phyloP scores from a whole-genome alignment of 2,329 filamentous ascomycete genomes.

The Fusarium sp. region DNA sequence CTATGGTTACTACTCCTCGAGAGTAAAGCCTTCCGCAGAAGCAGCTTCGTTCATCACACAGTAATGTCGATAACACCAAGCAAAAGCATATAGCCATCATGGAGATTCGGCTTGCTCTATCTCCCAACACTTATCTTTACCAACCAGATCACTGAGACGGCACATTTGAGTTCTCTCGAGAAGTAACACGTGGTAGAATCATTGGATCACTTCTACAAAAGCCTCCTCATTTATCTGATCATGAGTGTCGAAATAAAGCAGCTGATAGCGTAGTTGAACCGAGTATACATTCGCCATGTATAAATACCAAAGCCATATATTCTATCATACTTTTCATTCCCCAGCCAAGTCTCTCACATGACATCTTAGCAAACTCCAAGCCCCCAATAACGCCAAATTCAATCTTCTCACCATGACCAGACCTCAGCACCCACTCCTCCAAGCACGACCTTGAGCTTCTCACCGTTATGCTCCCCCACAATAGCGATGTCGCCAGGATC shows the following conservation, averaged over 20 bases:
- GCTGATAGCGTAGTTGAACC: background rate
- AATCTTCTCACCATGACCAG: constrained; percentile 35
- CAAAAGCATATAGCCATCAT: background rate
- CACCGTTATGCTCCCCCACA: background rate
- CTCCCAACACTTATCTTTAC: background rate
- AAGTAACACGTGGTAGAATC: background rate
- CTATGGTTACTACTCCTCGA: background rate
- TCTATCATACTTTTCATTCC: background rate
- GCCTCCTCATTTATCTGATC: background rate
- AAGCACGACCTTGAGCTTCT: constrained; percentile 33
- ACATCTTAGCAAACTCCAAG: constrained; percentile 6
- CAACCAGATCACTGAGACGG: background rate
- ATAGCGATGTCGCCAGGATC: constrained; percentile 61
- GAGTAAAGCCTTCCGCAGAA: background rate
- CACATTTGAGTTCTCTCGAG: background rate
- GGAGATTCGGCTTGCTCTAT: background rate
- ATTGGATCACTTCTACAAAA: background rate
- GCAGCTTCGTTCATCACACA: background rate
- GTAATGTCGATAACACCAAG: background rate
- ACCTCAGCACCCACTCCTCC: constrained; percentile 42
- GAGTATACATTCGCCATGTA: background rate
- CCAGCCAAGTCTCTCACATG: too few species aligned
- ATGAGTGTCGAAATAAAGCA: background rate
- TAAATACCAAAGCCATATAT: background rate
- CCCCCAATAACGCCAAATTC: constrained; percentile 4